These are phyloP conservation scores for Sordariomycetes sp. DNA, from an alignment of 2,329 filamentous ascomycete species.

Conservation along the genomic window DNA sequence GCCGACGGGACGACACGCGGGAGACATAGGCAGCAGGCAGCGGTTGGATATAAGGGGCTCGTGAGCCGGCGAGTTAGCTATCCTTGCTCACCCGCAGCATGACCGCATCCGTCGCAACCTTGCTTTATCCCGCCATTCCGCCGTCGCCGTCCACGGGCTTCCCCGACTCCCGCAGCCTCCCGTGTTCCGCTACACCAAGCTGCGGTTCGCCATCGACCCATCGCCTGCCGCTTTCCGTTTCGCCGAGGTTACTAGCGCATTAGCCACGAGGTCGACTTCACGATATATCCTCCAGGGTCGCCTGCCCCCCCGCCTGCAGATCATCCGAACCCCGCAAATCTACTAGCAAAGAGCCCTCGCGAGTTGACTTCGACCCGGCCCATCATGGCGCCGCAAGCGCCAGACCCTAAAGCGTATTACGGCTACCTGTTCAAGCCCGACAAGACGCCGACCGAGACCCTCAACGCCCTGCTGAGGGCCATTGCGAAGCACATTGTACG, in stretches of 20 bases:
- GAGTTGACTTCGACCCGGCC: not conserved
- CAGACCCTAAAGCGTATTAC: constrained; percentile 2
- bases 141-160: not conserved
- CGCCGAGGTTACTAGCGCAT: not conserved
- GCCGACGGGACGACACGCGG: not conserved
- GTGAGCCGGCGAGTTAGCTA: not conserved
- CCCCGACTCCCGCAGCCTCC: not conserved
- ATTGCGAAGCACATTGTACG: constrained; percentile 3
- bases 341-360: not conserved
- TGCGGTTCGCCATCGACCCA: not conserved
- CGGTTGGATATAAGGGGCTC: not conserved
- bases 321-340: not conserved
- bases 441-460: not conserved
- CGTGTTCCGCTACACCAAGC: not conserved
- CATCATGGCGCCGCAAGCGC: constrained; percentile 2
- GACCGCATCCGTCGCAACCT: not conserved
- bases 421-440: constrained; percentile 2
- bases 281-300: not conserved
- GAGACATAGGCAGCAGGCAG: not conserved
- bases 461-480: constrained; percentile 3
- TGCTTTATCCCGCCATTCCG: not conserved
- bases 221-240: not conserved
- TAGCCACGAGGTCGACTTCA: not conserved
- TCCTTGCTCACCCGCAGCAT: not conserved
- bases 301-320: not conserved